phyloP scores from a whole-genome alignment of 1,139 yeast species.

The Candida glucosophila region DNA sequence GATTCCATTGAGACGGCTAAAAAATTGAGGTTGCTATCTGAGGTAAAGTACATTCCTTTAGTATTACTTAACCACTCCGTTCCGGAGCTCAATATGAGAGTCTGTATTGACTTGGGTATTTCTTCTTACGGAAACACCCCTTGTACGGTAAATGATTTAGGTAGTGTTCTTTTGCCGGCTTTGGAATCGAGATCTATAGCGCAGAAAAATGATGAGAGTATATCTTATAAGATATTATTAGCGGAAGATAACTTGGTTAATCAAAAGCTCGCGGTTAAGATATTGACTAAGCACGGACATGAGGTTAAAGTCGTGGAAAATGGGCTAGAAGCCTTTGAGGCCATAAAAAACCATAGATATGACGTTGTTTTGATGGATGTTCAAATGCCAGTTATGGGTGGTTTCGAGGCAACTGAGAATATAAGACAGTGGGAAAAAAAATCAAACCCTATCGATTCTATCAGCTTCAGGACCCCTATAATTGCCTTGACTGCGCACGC shows the following conservation, averaged over 20 bases:
- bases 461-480: slow-evolving; percentile 66
- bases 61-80: slow-evolving; percentile 66
- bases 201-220: slow-evolving; percentile 70
- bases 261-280: slow-evolving; percentile 78
- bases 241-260: slow-evolving; percentile 86
- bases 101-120: slow-evolving; percentile 78
- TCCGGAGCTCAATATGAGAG: slow-evolving; percentile 72
- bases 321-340: slow-evolving; percentile 76
- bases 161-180: slow-evolving; percentile 77
- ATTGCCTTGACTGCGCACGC: slow-evolving; percentile 90
- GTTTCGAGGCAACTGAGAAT: slow-evolving; percentile 81
- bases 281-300: slow-evolving; percentile 77
- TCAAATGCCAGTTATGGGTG: slow-evolving; percentile 95
- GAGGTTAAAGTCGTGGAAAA: slow-evolving; percentile 77
- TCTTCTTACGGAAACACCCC: slow-evolving; percentile 86
- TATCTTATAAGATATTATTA: slow-evolving; percentile 62
- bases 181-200: slow-evolving; percentile 76
- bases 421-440: slow-evolving; percentile 85
- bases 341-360: slow-evolving; percentile 54
- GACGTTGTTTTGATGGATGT: slow-evolving; percentile 90
- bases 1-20: slow-evolving; percentile 73
- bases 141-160: slow-evolving; percentile 71
- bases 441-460: slow-evolving; percentile 62
- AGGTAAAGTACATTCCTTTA: slow-evolving; percentile 67
- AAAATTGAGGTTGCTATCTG: slow-evolving; percentile 54